Percentiles rank a stretch among this genome's conserved stretches.
Conservation (phyloP, 2,329 filamentous ascomycete species). For the Arthrinium puccinioides region DNA sequence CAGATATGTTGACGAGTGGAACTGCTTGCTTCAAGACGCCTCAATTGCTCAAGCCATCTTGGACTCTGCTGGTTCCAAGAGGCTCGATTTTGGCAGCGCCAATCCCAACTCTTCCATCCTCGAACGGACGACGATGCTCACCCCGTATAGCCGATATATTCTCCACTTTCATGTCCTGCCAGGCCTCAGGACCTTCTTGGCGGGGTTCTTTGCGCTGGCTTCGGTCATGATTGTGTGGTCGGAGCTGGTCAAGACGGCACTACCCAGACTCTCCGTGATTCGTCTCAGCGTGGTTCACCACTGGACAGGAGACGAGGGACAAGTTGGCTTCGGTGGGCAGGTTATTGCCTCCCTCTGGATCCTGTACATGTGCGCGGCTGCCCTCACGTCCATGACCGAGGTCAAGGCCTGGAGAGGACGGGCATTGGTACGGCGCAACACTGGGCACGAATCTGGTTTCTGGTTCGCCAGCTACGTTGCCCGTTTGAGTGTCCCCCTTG, state of each 20-base stretch:
- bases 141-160: constrained; percentile 75
- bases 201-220: constrained; percentile 62
- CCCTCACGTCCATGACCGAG: constrained; percentile 80
- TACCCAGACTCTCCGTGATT: constrained; percentile 67
- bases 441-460: constrained; percentile 85
- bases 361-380: constrained; percentile 90
- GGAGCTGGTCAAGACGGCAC: constrained; percentile 78
- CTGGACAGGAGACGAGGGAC: constrained; percentile 60
- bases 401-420: constrained; percentile 97
- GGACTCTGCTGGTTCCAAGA: constrained; percentile 74
- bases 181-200: constrained; percentile 54
- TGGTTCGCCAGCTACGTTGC: constrained; percentile 95
- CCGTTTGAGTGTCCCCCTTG: constrained; percentile 82
- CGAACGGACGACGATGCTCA: constrained; percentile 55
- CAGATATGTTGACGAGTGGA: constrained; percentile 82
- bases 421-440: constrained; percentile 82
- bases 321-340: constrained; percentile 82
- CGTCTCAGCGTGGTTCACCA: constrained; percentile 66
- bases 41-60: constrained; percentile 72
- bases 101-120: constrained; percentile 48
- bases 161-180: constrained; percentile 70
- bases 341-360: constrained; percentile 82
- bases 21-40: constrained; percentile 66
- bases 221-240: constrained; percentile 88
- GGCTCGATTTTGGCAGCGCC: constrained; percentile 64